Percentiles rank a stretch among this genome's conserved stretches.
Evolutionary conservation across 73 alveolate genomes (phyloP).

Genomic region (Tetrahymena borealis): DNA sequence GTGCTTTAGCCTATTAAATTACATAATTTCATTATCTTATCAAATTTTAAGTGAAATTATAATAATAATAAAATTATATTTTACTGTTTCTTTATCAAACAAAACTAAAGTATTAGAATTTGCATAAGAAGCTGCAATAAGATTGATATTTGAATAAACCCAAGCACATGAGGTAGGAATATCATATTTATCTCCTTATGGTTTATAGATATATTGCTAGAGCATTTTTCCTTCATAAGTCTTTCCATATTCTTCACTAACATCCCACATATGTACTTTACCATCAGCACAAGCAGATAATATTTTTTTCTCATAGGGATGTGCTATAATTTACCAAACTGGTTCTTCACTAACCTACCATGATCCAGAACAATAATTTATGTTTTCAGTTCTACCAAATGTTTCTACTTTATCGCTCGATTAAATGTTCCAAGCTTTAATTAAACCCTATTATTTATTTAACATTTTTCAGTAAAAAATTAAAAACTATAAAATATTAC

Average conservation of each 20-base stretch:
- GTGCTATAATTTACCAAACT: not conserved
- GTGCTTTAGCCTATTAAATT: not conserved
- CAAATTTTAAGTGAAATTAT: not conserved
- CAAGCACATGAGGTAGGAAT: not conserved
- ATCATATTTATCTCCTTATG: not conserved
- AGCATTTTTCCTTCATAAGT: not conserved
- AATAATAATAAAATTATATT: not conserved
- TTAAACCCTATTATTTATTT: not conserved
- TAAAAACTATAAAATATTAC: not conserved
- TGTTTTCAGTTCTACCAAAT: not conserved
- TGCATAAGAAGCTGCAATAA: not conserved
- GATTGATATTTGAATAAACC: not conserved
- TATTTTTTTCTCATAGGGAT: not conserved
- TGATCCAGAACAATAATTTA: not conserved
- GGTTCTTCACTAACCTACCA: not conserved
- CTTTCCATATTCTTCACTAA: not conserved
- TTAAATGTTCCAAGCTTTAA: not conserved
- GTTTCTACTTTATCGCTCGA: not conserved
- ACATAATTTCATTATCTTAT: not conserved
- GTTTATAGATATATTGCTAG: not conserved
- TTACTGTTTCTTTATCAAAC: not conserved
- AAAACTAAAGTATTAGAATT: not conserved
- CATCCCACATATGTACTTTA: not conserved
- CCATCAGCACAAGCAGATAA: not conserved
- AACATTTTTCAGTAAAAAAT: not conserved